These are phyloP conservation scores for Tricholoma bakamatsutake DNA, from an alignment of 768 basidiomycete species.

Conservation along the genomic window DNA sequence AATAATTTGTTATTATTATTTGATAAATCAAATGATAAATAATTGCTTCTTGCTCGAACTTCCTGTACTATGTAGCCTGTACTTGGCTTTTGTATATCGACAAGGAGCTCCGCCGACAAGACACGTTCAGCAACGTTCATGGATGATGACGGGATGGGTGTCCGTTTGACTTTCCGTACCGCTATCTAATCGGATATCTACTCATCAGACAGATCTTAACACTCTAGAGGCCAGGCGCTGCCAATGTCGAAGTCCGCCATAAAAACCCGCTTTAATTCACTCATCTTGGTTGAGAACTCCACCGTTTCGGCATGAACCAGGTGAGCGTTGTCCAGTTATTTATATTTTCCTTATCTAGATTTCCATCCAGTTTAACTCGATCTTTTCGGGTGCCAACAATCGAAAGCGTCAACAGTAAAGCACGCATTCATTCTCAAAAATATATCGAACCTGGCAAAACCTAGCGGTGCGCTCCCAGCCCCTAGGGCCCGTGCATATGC, in stretches of 20 bases:
- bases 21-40: not conserved
- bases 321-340: not conserved
- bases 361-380: not conserved
- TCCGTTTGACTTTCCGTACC: no score
- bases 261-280: not conserved
- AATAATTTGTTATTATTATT: not conserved
- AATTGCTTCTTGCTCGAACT: not conserved
- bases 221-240: no score
- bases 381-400: not conserved
- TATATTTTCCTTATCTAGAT: not conserved
- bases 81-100: no score
- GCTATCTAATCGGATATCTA: no score
- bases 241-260: no score
- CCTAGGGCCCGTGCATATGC: no score
- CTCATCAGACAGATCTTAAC: not conserved
- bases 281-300: not conserved
- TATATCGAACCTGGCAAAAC: no score
- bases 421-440: no score
- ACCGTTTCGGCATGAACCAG: not conserved
- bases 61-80: no score
- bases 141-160: no score
- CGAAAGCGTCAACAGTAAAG: not conserved
- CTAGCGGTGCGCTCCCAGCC: no score
- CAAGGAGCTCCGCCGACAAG: not conserved
- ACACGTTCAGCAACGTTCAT: no score